Base-by-base conservation (phyloP, 2,329 filamentous ascomycete species). In the Zopfia rhizophila region DNA sequence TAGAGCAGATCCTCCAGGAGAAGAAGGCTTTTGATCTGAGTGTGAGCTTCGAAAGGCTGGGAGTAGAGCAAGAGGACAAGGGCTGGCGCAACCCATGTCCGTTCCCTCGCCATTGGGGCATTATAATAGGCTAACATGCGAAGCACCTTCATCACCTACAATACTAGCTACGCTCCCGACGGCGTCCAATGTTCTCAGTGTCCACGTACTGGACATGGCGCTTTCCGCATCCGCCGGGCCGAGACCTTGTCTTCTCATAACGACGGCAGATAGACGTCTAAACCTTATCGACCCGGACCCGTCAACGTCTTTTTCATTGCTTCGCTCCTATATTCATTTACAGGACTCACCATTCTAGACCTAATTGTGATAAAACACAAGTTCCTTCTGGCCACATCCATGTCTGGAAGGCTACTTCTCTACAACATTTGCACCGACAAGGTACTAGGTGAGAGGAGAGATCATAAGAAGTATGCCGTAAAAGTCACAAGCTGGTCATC, bases 1-100 rank as follows among this genome's bases (percentile, higher is more conserved):
- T 86, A 39, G 83, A 86, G 57, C 72, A 77, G 31, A 72, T 86
- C n/a, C 70, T 86, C 6, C 76, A 83, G 36, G 83, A 86, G 66
- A 86, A 86, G 69, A 78, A 75, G 56, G 72, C 70, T 0, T 86
- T 81, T 54, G 83, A 86, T 57, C 62, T 82, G 10, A 81, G 73
- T 43, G 62, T 79, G 18, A 73, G 71, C 3, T 84, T 84, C 50
- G 83, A 86, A 59, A 82, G 81, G 58, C 63, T 81, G 33, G 78
- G 76, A 5, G 49, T 75, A 1, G 67, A 75, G n/a, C 73, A 77
- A 43, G 68, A 51, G 10, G 65, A 73, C 13, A 65, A 61, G 42
- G 58, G 63, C 28, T 85, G 82, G 82, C 72, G 48, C 12, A 43
- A 61, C 16, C 77, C 78, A 51, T 75, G 79, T 81, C 52, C 57